Evolutionary conservation across 1,284 basidiomycete species (phyloP).

Genomic region (Ceratobasidium sp.): DNA sequence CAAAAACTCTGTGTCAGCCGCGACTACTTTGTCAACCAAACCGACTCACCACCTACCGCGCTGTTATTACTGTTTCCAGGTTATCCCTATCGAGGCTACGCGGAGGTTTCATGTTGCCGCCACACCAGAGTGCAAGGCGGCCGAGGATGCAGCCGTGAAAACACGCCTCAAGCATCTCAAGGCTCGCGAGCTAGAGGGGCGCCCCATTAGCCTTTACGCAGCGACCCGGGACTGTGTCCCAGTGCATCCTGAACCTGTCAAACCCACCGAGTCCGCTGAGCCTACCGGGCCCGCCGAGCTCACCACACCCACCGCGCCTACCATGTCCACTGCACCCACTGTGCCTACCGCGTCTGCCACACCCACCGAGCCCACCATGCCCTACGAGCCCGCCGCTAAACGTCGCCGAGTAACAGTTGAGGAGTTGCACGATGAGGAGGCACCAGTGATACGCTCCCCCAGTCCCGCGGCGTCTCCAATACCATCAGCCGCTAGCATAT

Average conservation of each 20-base stretch:
- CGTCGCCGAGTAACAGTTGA: neutral
- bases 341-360: neutral
- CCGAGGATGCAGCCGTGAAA: neutral
- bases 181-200: neutral
- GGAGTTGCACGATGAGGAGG: conserved; percentile 1
- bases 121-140: neutral
- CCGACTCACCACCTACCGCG: neutral
- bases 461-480: neutral
- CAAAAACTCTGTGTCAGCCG: neutral
- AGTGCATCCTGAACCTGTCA: neutral
- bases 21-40: neutral
- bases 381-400: neutral
- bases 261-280: neutral
- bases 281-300: neutral
- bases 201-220: neutral
- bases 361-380: too few relatives aligned
- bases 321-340: neutral
- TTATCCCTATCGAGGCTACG: neutral
- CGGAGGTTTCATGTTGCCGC: neutral
- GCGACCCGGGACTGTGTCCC: neutral
- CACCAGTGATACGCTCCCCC: neutral
- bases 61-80: neutral
- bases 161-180: too few relatives aligned
- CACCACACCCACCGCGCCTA: neutral
- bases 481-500: neutral